Conservation (phyloP, 805 yeast genomes). For the Diddensiella caesifluorescens region DNA sequence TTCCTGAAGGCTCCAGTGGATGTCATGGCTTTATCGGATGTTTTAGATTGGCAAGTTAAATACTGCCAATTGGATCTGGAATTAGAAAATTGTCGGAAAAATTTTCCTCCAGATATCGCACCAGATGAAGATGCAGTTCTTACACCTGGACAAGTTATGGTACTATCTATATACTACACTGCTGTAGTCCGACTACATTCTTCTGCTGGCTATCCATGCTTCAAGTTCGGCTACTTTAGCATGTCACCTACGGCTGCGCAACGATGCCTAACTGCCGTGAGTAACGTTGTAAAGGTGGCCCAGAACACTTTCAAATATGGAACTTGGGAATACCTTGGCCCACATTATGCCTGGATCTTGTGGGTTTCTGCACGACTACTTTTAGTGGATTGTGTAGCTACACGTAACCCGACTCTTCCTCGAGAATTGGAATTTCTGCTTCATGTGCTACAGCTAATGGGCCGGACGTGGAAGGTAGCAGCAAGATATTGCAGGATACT, state of each 20-base stretch:
- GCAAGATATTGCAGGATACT: slow-evolving; percentile 23
- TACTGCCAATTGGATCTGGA: slow-evolving; percentile 21
- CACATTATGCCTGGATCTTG: slow-evolving; percentile 26
- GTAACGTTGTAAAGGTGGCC: slow-evolving; percentile 19
- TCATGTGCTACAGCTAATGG: slow-evolving; percentile 18
- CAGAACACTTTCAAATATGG: slow-evolving; percentile 10
- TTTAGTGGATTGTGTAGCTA: slow-evolving; percentile 25
- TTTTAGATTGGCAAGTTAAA: slow-evolving; percentile 24
- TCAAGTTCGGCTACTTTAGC: slow-evolving; percentile 22
- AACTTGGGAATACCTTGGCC: slow-evolving; percentile 21
- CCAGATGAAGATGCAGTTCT: background rate
- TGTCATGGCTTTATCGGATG: slow-evolving; percentile 22
- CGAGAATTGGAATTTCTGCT: slow-evolving; percentile 23
- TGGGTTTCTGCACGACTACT: slow-evolving; percentile 27
- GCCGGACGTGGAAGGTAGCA: slow-evolving; percentile 24
- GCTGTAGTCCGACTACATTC: slow-evolving; percentile 25
- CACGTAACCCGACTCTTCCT: slow-evolving; percentile 17
- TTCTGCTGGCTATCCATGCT: slow-evolving; percentile 24
- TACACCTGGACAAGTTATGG: slow-evolving; percentile 19
- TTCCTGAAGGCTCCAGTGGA: slow-evolving; percentile 24
- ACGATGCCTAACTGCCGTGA: slow-evolving; percentile 20
- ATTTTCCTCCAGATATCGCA: slow-evolving; percentile 17
- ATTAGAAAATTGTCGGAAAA: slow-evolving; percentile 22
- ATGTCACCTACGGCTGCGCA: slow-evolving; percentile 22
- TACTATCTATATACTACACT: slow-evolving; percentile 24